These are phyloP conservation scores for Ophiocordyceps robertsii DNA, from an alignment of 2,329 filamentous ascomycete genomes.

Conservation along the genomic window DNA sequence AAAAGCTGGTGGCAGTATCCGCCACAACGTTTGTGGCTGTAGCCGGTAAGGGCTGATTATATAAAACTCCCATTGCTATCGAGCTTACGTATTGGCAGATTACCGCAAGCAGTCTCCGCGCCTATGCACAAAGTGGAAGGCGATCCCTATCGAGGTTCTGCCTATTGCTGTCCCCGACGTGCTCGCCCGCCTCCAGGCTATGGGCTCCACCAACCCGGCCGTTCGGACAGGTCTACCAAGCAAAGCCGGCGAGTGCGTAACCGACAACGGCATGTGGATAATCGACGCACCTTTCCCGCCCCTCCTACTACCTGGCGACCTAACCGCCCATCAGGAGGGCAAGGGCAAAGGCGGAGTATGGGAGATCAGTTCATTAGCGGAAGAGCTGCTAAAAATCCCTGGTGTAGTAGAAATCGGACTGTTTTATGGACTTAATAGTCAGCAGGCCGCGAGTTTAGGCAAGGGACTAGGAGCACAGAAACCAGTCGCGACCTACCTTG, in stretches of 20 bases:
- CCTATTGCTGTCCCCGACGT: conserved; percentile 72
- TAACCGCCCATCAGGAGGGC: conserved; percentile 33
- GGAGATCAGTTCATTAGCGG: conserved; percentile 66
- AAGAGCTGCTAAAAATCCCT: conserved; percentile 63
- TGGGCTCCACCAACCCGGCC: conserved; percentile 60
- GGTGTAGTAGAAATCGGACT: conserved; percentile 88
- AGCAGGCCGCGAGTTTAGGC: conserved; percentile 40
- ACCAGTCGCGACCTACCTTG: conserved; percentile 90
- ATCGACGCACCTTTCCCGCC: conserved; percentile 82
- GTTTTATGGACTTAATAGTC: conserved; percentile 72
- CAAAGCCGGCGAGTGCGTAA: conserved; percentile 67
- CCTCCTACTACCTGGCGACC: conserved; percentile 49
- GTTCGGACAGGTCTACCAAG: conserved; percentile 60
- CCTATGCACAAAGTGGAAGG: conserved; percentile 64
- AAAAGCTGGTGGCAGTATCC: conserved; percentile 83
- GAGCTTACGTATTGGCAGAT: conserved; percentile 36
- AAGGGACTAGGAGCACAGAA: conserved; percentile 65
- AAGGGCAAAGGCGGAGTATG: conserved; percentile 47
- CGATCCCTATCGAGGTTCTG: conserved; percentile 86
- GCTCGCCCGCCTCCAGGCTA: conserved; percentile 52
- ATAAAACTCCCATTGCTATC: too few species aligned
- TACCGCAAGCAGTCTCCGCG: conserved; percentile 77
- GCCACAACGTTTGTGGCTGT: conserved; percentile 81
- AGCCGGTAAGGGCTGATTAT: conserved; percentile 42
- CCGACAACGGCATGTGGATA: conserved; percentile 54